Evolutionary conservation across 2,329 filamentous ascomycete species (phyloP), one percentile per base, ranked within the genome.

Genomic region (Ambrosiella xylebori): DNA sequence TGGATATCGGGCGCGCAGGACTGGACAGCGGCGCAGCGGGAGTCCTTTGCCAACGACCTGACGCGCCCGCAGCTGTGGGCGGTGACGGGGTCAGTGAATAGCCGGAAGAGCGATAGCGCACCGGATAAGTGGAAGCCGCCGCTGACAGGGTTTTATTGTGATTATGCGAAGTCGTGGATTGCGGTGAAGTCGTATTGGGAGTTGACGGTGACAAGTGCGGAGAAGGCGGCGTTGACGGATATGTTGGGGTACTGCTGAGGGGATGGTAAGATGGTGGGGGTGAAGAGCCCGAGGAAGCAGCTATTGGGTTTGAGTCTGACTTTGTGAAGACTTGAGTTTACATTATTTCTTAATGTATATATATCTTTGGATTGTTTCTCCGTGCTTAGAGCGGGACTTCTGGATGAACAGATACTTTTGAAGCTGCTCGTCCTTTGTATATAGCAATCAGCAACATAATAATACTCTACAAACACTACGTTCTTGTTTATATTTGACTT

Each of bases 91-190:
- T 80, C 77, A 57, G 81, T 88, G 63, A 94, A 94, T 71, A 74
- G 81, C 64, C 63, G 72, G 39, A 93, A 91, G 74, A 72, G 86
- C n/a, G 86, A 89, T 68, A 71, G 75, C 63, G 81, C 81, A 57
- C 86, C 87, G 0, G 87, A 90, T 65, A 68, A 71, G 9, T 94
- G 87, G 86, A 84, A 88, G 72, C 88, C 86, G 11, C 76, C 82
- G 0, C 71, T 86, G 61, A 64, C 73, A 68, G 76, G 70, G 62
- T 91, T 87, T 71, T 79, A 86, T 68, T 93, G 88, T 77, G 84
- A 79, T 36, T 93, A 94, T 66, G 84, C 86, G 12, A 76, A 78
- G 66, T 80, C 82, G 66, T 94, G 84, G 83, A 76, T 91, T 45
- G 77, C 80, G 65, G 86, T 94, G 63, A 94, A 93, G 79, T 79